A percentile compares a stretch with the other conserved stretches of the same genome.
Evolutionary conservation across 768 basidiomycete genomes (phyloP).

Genomic region (Pleurotus sapidus): DNA sequence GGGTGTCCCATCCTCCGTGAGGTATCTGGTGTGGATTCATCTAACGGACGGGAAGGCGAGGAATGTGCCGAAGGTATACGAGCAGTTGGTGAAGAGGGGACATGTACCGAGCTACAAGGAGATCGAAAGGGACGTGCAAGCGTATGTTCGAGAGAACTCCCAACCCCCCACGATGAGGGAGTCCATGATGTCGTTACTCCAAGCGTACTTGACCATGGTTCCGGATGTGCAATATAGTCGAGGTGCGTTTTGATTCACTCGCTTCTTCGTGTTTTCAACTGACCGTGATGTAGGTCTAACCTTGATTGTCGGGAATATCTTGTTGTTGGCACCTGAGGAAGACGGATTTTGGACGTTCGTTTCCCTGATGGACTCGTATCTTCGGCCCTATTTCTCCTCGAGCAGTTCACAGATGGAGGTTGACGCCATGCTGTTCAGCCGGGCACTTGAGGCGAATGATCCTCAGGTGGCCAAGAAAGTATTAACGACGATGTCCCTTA

Average conservation of each 20-base stretch:
- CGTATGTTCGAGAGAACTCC: conserved; percentile 54
- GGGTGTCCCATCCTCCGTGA: conserved; percentile 79
- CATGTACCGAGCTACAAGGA: conserved; percentile 37
- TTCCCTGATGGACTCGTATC: conserved; percentile 80
- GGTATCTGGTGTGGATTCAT: conserved; percentile 83
- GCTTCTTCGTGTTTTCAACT: too few relatives aligned
- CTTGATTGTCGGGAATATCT: conserved; percentile 66
- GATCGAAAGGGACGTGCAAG: conserved; percentile 58
- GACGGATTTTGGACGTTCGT: conserved; percentile 92
- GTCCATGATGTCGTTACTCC: conserved; percentile 54
- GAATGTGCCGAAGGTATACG: conserved; percentile 66
- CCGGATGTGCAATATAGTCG: conserved; percentile 71
- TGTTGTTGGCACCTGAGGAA: conserved; percentile 78
- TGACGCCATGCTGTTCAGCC: conserved; percentile 68
- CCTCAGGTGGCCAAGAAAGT: conserved; percentile 58
- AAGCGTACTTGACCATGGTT: conserved; percentile 83
- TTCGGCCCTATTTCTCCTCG: conserved; percentile 72
- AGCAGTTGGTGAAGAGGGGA: conserved; percentile 55
- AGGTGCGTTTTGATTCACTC: conserved; percentile 36
- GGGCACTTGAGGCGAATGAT: conserved; percentile 64
- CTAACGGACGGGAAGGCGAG: conserved; percentile 68
- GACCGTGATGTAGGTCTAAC: conserved; percentile 49
- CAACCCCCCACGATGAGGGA: conserved; percentile 57
- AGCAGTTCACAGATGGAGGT: conserved; percentile 67
- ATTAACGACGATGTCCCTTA: conserved; percentile 60